phyloP scores from a whole-genome alignment of 371 early-diverging fungal genomes.

The Blyttiomyces sp. region DNA sequence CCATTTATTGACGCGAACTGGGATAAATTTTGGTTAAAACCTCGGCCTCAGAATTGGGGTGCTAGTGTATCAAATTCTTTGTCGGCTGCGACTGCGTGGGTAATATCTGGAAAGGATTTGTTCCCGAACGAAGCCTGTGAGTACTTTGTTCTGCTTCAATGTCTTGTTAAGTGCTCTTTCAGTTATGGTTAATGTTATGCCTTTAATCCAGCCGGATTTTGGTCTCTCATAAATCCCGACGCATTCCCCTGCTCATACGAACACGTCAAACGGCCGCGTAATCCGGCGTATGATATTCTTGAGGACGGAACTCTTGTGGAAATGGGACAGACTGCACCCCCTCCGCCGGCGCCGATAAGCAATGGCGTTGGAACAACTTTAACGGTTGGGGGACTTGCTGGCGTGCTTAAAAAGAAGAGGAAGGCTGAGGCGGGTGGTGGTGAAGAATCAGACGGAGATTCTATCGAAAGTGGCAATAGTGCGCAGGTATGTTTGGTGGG shows the following conservation, averaged over 20 bases:
- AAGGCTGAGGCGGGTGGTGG: conserved; percentile 2
- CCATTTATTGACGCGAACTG: conserved; percentile 59
- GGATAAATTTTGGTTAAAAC: conserved; percentile 58
- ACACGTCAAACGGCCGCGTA: conserved; percentile 3
- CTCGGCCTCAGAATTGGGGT: conserved; percentile 37
- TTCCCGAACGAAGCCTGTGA: conserved; percentile 42
- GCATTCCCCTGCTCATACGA: too few species aligned
- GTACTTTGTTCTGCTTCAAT: conserved; percentile 7
- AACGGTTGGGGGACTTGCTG: neutral
- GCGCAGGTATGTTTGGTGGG: neutral
- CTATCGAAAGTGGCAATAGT: conserved; percentile 14
- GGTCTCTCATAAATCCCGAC: too few species aligned
- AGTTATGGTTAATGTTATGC: too few species aligned
- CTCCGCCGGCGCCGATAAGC: neutral
- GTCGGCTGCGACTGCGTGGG: conserved; percentile 50
- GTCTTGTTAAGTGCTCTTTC: too few species aligned
- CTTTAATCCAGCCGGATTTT: too few species aligned
- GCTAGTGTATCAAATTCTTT: conserved; percentile 51
- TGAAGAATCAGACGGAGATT: conserved; percentile 18
- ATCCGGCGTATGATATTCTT: conserved; percentile 17
- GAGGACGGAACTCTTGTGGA: conserved; percentile 21
- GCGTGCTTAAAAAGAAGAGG: conserved; percentile 12
- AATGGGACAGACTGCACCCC: neutral
- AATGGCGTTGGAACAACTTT: neutral
- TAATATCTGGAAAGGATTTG: conserved; percentile 54